Evolutionary conservation across 2,329 filamentous ascomycete species (phyloP), one percentile per base, ranked within the genome.

Genomic region (Chaetomium sp.): DNA sequence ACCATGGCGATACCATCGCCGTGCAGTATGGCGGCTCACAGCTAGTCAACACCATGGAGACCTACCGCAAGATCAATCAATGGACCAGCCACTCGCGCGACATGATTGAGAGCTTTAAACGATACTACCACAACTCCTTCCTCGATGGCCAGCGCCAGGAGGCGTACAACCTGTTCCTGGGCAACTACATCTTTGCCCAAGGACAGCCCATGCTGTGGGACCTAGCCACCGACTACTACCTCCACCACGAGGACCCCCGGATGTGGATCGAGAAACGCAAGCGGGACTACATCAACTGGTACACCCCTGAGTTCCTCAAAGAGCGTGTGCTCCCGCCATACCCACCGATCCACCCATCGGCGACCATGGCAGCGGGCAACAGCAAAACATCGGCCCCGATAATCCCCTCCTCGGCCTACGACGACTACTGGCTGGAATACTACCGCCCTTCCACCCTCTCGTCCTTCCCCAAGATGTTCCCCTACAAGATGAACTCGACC

Each of bases 101-200:
- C 70, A 97, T 99, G 92, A 91, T 99, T 27, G 94, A 99, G 73
- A 96, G 90, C 69, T 96, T 99, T 76, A 99, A 97, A 71, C 84
- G 94, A 34, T 99, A 97, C 70, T 99, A 99, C 71, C 96, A 97
- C 73, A 99, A 99, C 68, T 66, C 92, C 0, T 99, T 99, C 69
- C 80, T 99, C 7, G 94, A 99, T 70, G 91, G 88, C n/a, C 94
- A 99, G 68, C 85, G 94, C 36, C 94, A 99, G 71, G 94, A 99
- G 71, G 94, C 94, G 0, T 97, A 97, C 71, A 99, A 99, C 64
- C 77, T 99, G 8, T 99, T 99, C 67, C 79, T 99, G 1, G 94
- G 94, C 6, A 96, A 97, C 67, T 99, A 99, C 69, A 89, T 91
- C 50, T 97, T 91, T 68, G 74, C 81, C 0, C 85, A 90, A 61